phyloP scores from a whole-genome alignment of 805 yeast species.

The Saccharomycopsis sp. region DNA sequence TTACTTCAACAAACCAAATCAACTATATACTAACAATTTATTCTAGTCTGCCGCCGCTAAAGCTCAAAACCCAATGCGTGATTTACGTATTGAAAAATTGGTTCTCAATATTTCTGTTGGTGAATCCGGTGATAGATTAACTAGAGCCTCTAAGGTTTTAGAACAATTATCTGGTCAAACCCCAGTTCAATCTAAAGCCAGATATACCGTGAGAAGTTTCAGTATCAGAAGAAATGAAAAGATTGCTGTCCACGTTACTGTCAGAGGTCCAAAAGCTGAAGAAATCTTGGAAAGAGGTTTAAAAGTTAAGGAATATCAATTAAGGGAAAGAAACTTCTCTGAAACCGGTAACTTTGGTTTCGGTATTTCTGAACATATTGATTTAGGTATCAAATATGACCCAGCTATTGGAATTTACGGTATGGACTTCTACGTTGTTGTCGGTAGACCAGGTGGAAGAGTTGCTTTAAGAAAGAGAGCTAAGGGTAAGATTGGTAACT shows the following conservation, averaged over 20 bases:
- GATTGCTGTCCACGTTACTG: conserved; percentile 98
- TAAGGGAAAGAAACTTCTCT: conserved; percentile 89
- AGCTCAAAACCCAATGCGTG: conserved; percentile 95
- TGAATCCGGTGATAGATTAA: conserved; percentile 99
- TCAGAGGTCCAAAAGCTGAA: conserved; percentile 99
- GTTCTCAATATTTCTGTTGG: conserved; percentile 99
- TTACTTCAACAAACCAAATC: too few species aligned
- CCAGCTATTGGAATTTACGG: conserved; percentile 99
- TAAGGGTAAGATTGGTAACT: conserved; percentile 78
- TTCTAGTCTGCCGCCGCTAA: conserved; percentile 32
- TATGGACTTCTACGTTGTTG: conserved; percentile 99
- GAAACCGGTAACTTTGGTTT: conserved; percentile 99
- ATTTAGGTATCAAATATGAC: conserved; percentile 99
- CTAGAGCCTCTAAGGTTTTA: conserved; percentile 99
- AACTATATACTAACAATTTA: too few species aligned
- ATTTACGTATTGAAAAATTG: conserved; percentile 96
- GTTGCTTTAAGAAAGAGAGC: conserved; percentile 98
- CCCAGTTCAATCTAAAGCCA: conserved; percentile 99
- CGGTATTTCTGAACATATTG: conserved; percentile 99
- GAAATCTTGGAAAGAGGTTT: conserved; percentile 99
- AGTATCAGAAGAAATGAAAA: conserved; percentile 99
- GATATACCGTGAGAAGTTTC: conserved; percentile 99
- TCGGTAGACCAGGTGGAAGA: conserved; percentile 99
- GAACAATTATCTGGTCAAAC: conserved; percentile 99
- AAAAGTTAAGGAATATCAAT: conserved; percentile 99